phyloP scores from a whole-genome alignment of 345 rosid species.

The Atalantia buxifolia region DNA sequence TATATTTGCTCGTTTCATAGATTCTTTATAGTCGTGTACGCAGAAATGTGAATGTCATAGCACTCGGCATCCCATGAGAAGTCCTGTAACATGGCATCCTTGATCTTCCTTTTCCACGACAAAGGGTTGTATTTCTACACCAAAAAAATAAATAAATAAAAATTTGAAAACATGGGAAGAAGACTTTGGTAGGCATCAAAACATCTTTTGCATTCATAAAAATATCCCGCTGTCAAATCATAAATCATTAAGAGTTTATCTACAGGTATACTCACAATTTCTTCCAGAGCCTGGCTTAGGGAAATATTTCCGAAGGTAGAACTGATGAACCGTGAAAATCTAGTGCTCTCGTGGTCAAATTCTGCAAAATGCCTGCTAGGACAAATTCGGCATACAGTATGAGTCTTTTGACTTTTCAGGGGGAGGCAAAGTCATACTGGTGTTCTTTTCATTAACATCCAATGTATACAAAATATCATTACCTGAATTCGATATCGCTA shows the following conservation, averaged over 20 bases:
- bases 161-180: not conserved
- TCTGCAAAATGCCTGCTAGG: slow-evolving; percentile 32
- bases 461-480: slow-evolving; percentile 12
- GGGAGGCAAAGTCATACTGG: not conserved
- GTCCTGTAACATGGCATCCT: slow-evolving; percentile 56
- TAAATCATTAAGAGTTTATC: not conserved
- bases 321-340: slow-evolving; percentile 36
- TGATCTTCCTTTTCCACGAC: slow-evolving; percentile 45
- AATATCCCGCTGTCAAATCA: not conserved
- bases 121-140: slow-evolving; percentile 41
- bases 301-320: slow-evolving; percentile 48
- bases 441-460: not conserved
- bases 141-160: not conserved
- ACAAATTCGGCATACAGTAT: not conserved
- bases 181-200: not conserved
- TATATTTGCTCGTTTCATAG: slow-evolving; percentile 30
- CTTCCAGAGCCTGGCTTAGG: slow-evolving; percentile 51
- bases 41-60: slow-evolving; percentile 58
- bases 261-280: slow-evolving; percentile 46
- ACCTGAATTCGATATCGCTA: slow-evolving; percentile 37
- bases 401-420: not conserved
- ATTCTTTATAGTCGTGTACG: slow-evolving; percentile 43
- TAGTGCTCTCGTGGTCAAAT: slow-evolving; percentile 28
- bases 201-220: not conserved
- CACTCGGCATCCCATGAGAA: slow-evolving; percentile 66